A percentile compares a stretch with the other conserved stretches of the same genome.
Conservation (phyloP, 2,329 filamentous ascomycete species). For the Curvularia eragrostidis region DNA sequence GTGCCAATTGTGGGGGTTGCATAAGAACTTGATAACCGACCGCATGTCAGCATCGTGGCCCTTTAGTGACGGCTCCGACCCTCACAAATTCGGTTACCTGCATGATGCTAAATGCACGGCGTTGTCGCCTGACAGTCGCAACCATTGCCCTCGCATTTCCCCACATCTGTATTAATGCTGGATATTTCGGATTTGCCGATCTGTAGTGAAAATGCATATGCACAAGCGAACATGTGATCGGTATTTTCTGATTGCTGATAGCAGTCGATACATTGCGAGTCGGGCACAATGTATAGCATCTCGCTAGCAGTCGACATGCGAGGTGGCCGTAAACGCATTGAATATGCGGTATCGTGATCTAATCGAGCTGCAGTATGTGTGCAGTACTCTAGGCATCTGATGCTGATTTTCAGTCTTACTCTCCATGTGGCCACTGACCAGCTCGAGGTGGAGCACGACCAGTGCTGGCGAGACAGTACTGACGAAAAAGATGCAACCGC, state of each 20-base stretch:
- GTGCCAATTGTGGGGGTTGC: slow-evolving; percentile 14
- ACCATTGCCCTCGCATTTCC: not conserved
- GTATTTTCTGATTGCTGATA: slow-evolving; percentile 19
- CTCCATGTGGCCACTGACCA: not conserved
- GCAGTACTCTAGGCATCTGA: slow-evolving; percentile 1
- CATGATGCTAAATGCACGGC: slow-evolving; percentile 11
- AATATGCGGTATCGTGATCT: not conserved
- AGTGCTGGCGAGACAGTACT: not conserved
- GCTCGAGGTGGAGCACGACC: not conserved
- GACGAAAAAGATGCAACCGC: not conserved
- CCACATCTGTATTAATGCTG: slow-evolving; percentile 6
- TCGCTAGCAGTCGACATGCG: slow-evolving; percentile 4
- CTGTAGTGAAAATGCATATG: slow-evolving; percentile 13
- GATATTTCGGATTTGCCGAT: slow-evolving; percentile 4
- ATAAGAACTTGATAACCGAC: slow-evolving; percentile 11
- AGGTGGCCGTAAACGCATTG: not conserved
- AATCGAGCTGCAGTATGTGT: not conserved
- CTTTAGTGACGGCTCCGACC: slow-evolving; percentile 6
- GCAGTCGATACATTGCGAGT: slow-evolving; percentile 2
- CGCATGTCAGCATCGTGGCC: slow-evolving; percentile 5
- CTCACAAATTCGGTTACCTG: slow-evolving; percentile 10
- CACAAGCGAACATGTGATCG: slow-evolving; percentile 17
- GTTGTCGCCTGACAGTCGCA: slow-evolving; percentile 11
- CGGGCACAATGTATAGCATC: slow-evolving; percentile 10
- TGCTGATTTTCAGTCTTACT: not conserved